Conservation (phyloP, 768 basidiomycete genomes). For the Hortiboletus campestris region DNA sequence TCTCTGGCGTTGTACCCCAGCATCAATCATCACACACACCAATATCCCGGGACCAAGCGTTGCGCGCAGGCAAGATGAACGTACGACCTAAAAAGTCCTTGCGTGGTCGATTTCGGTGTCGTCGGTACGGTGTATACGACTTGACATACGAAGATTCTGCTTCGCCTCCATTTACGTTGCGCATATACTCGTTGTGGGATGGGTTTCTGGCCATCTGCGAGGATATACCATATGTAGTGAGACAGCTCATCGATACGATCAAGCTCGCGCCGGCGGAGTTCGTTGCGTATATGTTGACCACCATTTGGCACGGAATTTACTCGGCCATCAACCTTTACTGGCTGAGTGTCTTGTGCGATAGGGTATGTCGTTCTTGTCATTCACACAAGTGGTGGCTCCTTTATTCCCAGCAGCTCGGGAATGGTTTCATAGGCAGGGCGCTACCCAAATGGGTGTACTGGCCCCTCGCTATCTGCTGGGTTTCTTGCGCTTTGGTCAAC, state of each 20-base stretch:
- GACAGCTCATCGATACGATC: slow-evolving; percentile 17
- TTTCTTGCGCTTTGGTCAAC: slow-evolving; percentile 26
- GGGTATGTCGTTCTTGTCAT: slow-evolving; percentile 7
- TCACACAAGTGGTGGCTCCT: not conserved
- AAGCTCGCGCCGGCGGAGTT: slow-evolving; percentile 21
- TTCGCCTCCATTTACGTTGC: not conserved
- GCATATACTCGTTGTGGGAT: slow-evolving; percentile 1
- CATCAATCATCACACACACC: not conserved
- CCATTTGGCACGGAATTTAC: slow-evolving; percentile 32
- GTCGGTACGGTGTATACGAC: slow-evolving; percentile 22
- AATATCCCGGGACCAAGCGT: not conserved
- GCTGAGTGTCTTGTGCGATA: slow-evolving; percentile 31
- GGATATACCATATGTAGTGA: not conserved
- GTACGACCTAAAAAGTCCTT: not conserved
- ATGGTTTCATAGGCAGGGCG: not conserved
- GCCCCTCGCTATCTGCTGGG: slow-evolving; percentile 28
- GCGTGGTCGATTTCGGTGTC: slow-evolving; percentile 7
- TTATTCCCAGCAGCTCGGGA: slow-evolving; percentile 16
- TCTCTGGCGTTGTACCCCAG: not conserved
- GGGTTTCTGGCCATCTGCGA: not conserved
- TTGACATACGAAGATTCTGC: slow-evolving; percentile 19
- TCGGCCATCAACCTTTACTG: slow-evolving; percentile 37
- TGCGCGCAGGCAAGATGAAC: not conserved
- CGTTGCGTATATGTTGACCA: slow-evolving; percentile 25
- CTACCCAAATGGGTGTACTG: slow-evolving; percentile 4